Evolutionary conservation across 2,329 filamentous ascomycete species (phyloP), one percentile per base, ranked within the genome.

Genomic region (Scortechinia acanthostroma): DNA sequence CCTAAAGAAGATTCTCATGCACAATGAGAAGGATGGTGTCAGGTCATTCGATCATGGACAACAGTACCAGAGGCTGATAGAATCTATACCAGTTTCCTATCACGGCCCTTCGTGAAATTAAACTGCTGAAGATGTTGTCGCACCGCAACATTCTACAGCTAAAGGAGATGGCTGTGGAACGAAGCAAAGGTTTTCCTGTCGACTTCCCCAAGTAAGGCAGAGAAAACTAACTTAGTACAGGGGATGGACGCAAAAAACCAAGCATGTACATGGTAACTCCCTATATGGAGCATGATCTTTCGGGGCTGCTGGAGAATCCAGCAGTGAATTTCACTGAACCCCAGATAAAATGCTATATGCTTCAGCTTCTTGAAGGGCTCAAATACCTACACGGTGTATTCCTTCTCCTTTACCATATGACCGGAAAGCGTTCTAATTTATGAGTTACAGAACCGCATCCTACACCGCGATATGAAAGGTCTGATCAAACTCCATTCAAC

Each of bases 191-290:
- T 40, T 30, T n/a, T 10, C 10, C 10, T 30, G n/a, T 30, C 25
- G 25, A n/a, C 25, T 30, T 30, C n/a, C 10, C 25, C 10, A 30
- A 10, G 25, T 10, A 30, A n/a, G n/a, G n/a, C n/a, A n/a, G n/a
- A n/a, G n/a, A n/a, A n/a, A n/a, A n/a, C n/a, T n/a, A n/a, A n/a
- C n/a, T n/a, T n/a, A n/a, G n/a, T 19, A 44, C 50, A 68, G 68
- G 70, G 30, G 74, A 80, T 54, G 72, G 73, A 55, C 69, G 72
- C 52, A 76, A 75, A 58, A 67, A 71, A 43, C 72, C 73, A 4
- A 81, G 80, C 50, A 77, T 88, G 63, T 88, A 87, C 64, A 88
- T 88, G 83, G 83, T 88, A 46, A 86, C 78, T 21, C 84, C 83
- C 16, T 88, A 88, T 59, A 86, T 88, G 81, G 83, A 88, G 52